Conservation (phyloP, 192 early-diverging fungal genomes). For the Linnemannia hyalina region DNA sequence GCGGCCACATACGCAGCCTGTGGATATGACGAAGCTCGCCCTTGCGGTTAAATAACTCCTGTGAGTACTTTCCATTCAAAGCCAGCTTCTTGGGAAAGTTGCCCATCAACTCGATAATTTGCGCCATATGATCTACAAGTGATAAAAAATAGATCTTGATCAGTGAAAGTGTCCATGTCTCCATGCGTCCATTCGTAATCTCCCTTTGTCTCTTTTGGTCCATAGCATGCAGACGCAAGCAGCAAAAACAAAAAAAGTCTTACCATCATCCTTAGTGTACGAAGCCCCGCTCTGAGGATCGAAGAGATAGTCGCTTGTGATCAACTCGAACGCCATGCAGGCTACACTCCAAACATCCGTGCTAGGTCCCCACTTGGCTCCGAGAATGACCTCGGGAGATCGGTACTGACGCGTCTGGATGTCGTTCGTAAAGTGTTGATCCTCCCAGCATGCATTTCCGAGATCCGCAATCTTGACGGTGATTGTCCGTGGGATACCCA, state of each 20-base stretch:
- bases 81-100: constrained; percentile 86
- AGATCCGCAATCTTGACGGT: constrained; percentile 97
- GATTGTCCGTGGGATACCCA: constrained; percentile 49
- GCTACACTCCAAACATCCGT: constrained; percentile 97
- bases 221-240: background rate
- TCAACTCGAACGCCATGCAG: constrained; percentile 93
- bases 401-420: constrained; percentile 99
- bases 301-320: constrained; percentile 97
- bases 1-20: constrained; percentile 85
- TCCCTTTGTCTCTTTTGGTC: too few species aligned
- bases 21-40: constrained; percentile 93
- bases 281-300: constrained; percentile 88
- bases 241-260: background rate
- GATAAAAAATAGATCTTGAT: background rate
- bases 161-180: background rate
- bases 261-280: constrained; percentile 94
- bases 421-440: constrained; percentile 96
- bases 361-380: constrained; percentile 86
- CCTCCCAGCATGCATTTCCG: constrained; percentile 97
- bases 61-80: constrained; percentile 86
- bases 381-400: constrained; percentile 97
- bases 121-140: constrained; percentile 92
- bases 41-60: constrained; percentile 90
- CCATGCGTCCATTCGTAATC: background rate
- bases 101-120: constrained; percentile 96